Conservation (phyloP, 129 eudicot species). For the Saussurea involucrata region DNA sequence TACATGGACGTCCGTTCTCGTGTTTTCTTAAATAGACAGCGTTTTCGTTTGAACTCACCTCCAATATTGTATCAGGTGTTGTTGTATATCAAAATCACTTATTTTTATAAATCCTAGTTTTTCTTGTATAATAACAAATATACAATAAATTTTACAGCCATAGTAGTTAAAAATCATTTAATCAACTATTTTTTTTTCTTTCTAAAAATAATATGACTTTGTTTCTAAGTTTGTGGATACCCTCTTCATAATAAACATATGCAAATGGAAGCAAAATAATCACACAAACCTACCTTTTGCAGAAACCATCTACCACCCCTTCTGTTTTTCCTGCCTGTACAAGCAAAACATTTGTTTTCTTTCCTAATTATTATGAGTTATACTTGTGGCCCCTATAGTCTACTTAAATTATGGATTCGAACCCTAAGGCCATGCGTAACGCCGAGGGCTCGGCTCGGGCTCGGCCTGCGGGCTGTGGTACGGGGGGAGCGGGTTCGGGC, state of each 20-base stretch:
- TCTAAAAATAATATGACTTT: constrained; percentile 10
- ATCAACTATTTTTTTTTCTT: neutral
- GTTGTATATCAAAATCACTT: neutral
- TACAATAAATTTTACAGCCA: neutral
- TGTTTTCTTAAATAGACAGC: too few relatives aligned
- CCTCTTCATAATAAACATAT: constrained; percentile 13
- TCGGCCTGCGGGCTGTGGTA: too few relatives aligned
- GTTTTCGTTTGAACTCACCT: too few relatives aligned
- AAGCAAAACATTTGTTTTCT: constrained; percentile 14
- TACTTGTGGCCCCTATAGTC: too few relatives aligned
- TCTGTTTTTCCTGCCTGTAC: constrained; percentile 19
- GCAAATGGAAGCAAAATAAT: constrained; percentile 3
- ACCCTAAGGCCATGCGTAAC: too few relatives aligned
- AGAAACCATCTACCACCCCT: constrained; percentile 21
- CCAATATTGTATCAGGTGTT: too few relatives aligned
- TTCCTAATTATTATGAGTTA: neutral
- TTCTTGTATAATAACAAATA: neutral
- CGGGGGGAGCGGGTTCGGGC: too few relatives aligned
- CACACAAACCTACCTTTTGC: constrained; percentile 11
- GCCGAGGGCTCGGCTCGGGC: too few relatives aligned
- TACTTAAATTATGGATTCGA: too few relatives aligned
- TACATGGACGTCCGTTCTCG: too few relatives aligned
- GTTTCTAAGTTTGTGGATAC: constrained; percentile 15
- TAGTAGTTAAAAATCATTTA: neutral
- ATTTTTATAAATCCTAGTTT: neutral